These are phyloP conservation scores for Plectosphaerella cucumerina DNA, from an alignment of 2,329 filamentous ascomycete species.

Conservation along the genomic window DNA sequence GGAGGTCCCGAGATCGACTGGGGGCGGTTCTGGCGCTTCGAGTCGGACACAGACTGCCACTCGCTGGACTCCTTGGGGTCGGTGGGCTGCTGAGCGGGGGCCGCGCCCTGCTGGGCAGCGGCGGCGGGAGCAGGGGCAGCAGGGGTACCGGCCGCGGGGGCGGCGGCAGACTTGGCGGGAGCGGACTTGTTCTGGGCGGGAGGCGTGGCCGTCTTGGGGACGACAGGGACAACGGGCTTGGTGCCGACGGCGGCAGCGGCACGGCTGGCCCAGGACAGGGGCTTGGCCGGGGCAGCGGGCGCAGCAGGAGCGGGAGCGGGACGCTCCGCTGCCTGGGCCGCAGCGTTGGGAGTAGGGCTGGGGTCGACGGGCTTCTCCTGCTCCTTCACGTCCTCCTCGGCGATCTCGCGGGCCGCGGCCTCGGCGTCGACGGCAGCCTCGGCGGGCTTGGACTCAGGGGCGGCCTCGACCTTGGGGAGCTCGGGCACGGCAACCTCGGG, in stretches of 20 bases:
- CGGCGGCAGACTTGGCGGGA: conserved; percentile 43
- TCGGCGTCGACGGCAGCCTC: conserved; percentile 37
- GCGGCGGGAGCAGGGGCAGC: conserved; percentile 35
- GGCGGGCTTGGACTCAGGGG: conserved; percentile 28
- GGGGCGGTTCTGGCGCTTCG: conserved; percentile 76
- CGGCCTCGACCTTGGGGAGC: conserved; percentile 18
- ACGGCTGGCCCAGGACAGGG: conserved; percentile 73
- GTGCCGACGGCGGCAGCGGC: conserved; percentile 53
- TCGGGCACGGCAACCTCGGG: conserved; percentile 55
- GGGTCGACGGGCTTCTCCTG: conserved; percentile 65
- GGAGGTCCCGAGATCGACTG: conserved; percentile 57
- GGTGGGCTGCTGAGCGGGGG: conserved; percentile 20
- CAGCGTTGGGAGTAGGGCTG: conserved; percentile 48
- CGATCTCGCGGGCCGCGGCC: conserved; percentile 46
- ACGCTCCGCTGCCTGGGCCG: conserved; percentile 33
- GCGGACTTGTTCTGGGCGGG: conserved; percentile 48
- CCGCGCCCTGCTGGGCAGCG: conserved; percentile 28
- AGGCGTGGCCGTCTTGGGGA: conserved; percentile 54
- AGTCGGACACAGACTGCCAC: conserved; percentile 88
- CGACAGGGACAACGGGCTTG: conserved; percentile 41
- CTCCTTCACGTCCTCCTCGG: conserved; percentile 53
- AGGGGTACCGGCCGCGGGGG: conserved; percentile 26
- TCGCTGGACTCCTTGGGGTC: conserved; percentile 52
- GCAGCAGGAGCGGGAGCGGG: conserved; percentile 33
- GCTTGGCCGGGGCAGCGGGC: conserved; percentile 52